phyloP scores from a whole-genome alignment of 2,329 filamentous ascomycete species.

The Claviceps pazoutovae region DNA sequence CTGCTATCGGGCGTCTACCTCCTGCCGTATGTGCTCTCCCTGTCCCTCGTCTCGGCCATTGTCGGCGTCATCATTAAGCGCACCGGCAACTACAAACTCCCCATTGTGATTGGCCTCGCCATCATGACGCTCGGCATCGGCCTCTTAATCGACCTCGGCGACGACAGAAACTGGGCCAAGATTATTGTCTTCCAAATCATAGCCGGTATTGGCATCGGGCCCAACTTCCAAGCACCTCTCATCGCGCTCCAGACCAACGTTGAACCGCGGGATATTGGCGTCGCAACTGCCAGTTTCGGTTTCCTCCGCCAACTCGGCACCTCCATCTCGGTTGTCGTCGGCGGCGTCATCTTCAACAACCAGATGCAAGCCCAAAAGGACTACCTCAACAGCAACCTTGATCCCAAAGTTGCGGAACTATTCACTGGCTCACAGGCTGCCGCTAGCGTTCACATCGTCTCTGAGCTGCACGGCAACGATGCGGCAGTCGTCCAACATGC shows the following conservation, averaged over 20 bases:
- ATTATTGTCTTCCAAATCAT: slow-evolving; percentile 49
- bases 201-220: slow-evolving; percentile 49
- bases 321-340: slow-evolving; percentile 54
- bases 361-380: slow-evolving; percentile 45
- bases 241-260: slow-evolving; percentile 54
- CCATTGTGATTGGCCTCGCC: slow-evolving; percentile 44
- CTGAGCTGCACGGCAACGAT: slow-evolving; percentile 32
- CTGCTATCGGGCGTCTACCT: slow-evolving; percentile 63
- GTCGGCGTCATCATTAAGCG: slow-evolving; percentile 45
- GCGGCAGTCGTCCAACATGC: slow-evolving; percentile 28
- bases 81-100: slow-evolving; percentile 50
- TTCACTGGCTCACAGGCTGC: slow-evolving; percentile 47
- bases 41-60: slow-evolving; percentile 47
- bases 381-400: slow-evolving; percentile 34
- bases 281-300: slow-evolving; percentile 51
- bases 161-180: slow-evolving; percentile 39
- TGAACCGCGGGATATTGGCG: slow-evolving; percentile 49
- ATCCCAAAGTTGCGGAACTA: slow-evolving; percentile 30
- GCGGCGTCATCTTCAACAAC: slow-evolving; percentile 70
- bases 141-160: slow-evolving; percentile 46
- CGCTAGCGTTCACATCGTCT: slow-evolving; percentile 44
- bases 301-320: slow-evolving; percentile 58
- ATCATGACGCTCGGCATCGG: slow-evolving; percentile 53
- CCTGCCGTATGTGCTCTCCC: slow-evolving; percentile 53
- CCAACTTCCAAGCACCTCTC: slow-evolving; percentile 55